A percentile compares a stretch with the other conserved stretches of the same genome.
Conservation (phyloP, 495 filamentous ascomycete species). For the Trichocladium antarcticum region DNA sequence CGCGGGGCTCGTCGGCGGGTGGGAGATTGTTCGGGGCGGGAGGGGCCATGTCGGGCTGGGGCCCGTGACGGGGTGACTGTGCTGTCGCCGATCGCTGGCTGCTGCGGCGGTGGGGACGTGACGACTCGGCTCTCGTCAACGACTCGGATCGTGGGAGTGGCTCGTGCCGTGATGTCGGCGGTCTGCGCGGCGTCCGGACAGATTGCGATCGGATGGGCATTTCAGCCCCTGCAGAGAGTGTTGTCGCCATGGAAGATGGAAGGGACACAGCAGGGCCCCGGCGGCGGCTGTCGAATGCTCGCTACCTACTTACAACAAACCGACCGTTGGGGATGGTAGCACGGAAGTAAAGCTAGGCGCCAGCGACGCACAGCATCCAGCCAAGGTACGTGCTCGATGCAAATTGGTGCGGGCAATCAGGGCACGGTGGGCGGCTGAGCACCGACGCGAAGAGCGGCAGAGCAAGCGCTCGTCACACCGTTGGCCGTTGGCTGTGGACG, state of each 20-base stretch:
- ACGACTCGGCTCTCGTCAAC: constrained; percentile 29
- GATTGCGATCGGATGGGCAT: constrained; percentile 29
- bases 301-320: background rate
- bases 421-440: too few relatives aligned
- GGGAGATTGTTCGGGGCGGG: constrained; percentile 37
- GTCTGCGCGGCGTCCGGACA: constrained; percentile 24
- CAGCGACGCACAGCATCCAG: background rate
- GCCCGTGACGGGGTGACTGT: constrained; percentile 18
- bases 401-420: background rate
- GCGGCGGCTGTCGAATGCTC: background rate
- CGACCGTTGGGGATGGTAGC: background rate
- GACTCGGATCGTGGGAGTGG: constrained; percentile 26
- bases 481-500: background rate
- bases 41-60: constrained; percentile 42
- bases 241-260: constrained; percentile 19
- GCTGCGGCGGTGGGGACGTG: constrained; percentile 35
- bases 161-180: constrained; percentile 24
- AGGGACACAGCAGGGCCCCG: background rate
- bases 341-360: background rate
- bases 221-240: constrained; percentile 22
- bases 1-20: constrained; percentile 35
- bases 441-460: background rate
- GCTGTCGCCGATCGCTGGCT: constrained; percentile 24
- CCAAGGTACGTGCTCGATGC: background rate
- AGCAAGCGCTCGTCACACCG: background rate